These are phyloP conservation scores for Aspergillus eucalypticola DNA, from an alignment of 2,329 filamentous ascomycete genomes.

Conservation along the genomic window DNA sequence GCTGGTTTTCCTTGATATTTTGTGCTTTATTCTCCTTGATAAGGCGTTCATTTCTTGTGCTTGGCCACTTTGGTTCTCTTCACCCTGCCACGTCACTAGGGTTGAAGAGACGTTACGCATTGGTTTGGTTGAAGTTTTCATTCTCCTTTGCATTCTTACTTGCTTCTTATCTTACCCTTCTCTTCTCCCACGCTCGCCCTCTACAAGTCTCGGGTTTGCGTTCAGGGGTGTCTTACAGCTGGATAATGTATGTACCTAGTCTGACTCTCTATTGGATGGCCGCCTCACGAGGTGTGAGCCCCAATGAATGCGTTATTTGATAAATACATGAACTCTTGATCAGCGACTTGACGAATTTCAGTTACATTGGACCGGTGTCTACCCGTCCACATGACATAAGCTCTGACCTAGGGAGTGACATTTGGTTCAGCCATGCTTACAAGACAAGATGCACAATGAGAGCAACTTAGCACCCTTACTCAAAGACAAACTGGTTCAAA, in stretches of 20 bases:
- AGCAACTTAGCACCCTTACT: too few species aligned
- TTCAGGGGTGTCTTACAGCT: constrained; percentile 33
- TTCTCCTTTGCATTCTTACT: constrained; percentile 25
- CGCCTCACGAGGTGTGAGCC: constrained; percentile 12
- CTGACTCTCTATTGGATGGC: constrained; percentile 21
- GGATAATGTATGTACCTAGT: constrained; percentile 44
- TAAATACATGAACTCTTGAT: constrained; percentile 8
- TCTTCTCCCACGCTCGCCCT: constrained; percentile 20
- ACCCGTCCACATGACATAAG: too few species aligned
- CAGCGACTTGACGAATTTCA: background rate
- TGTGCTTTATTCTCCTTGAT: constrained; percentile 13
- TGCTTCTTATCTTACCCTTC: constrained; percentile 15
- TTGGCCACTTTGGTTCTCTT: constrained; percentile 31
- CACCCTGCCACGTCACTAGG: constrained; percentile 46
- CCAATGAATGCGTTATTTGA: constrained; percentile 17
- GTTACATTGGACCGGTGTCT: too few species aligned
- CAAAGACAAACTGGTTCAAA: too few species aligned
- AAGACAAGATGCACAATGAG: too few species aligned
- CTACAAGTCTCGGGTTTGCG: constrained; percentile 27
- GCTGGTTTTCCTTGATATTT: constrained; percentile 23
- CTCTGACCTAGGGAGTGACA: too few species aligned
- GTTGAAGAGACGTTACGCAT: constrained; percentile 32
- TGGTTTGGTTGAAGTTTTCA: constrained; percentile 16
- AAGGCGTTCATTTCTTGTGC: constrained; percentile 33
- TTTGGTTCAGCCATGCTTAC: too few species aligned